Evolutionary conservation across 1,284 basidiomycete genomes (phyloP), one percentile per base, ranked within the genome.

Genomic region (Coniophora puteana): DNA sequence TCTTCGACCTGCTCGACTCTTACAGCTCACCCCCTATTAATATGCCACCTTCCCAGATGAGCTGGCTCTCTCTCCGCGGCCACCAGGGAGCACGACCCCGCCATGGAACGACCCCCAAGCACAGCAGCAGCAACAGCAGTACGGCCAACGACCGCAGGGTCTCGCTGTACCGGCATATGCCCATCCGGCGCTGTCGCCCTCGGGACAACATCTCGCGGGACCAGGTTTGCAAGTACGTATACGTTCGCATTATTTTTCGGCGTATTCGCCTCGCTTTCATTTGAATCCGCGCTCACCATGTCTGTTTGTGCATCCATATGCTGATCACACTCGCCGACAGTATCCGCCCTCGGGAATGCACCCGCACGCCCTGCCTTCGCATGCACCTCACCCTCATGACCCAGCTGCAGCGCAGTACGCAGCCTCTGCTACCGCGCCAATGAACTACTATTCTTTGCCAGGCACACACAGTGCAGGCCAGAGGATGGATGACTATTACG

Each of bases 41-140:
- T 49, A 44, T 24, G 47, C 43, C 38, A 37, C 38, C 47, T 23
- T 44, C 44, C 24, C 31, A 74, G 68, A 69, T 54, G 75, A 77
- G 51, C 57, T 77, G 20, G 65, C 70, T 32, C 62, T 61, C 40
- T 57, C 64, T 21, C 54, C 66, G 12, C 53, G 61, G 43, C 54
- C 55, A 29, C 54, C 60, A 29, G 54, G 62, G 36, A 66, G 65
- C 43, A 59, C 59, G 12, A 66, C 70, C 40, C 61, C 68, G 24
- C 51, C 66, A 27, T 64, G 58, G 62, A 57, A 67, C 63, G 28
- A 42, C 64, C 62, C 46, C 52, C 66, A 41, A 59, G 62, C 49
- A 57, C 71, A 50, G n/a, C n/a, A n/a, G n/a, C n/a, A n/a, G n/a
- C n/a, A n/a, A n/a, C n/a, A n/a, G n/a, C n/a, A n/a, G n/a, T n/a